These are phyloP conservation scores for Typha latifolia DNA, from an alignment of 176 grass and related monocot species.

Conservation along the genomic window DNA sequence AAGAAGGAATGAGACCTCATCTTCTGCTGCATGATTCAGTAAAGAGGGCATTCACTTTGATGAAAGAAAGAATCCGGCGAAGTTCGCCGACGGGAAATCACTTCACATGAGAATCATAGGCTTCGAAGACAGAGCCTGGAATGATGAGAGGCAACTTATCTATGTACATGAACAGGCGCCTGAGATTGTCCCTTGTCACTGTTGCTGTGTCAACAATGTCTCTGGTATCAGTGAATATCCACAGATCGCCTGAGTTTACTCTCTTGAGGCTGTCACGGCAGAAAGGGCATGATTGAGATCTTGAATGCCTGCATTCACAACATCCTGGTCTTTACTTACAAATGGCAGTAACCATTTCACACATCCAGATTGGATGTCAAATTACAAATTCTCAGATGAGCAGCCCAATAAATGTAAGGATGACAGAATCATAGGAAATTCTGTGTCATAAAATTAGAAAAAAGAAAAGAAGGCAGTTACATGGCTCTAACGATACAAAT, in stretches of 20 bases:
- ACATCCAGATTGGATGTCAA: background rate
- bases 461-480: too few species aligned
- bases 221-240: conserved; percentile 55
- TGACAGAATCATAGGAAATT: too few species aligned
- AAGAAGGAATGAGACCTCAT: conserved; percentile 16
- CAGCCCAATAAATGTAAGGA: too few species aligned
- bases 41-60: conserved; percentile 26
- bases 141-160: conserved; percentile 73
- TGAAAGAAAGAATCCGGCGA: conserved; percentile 9
- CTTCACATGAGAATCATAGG: conserved; percentile 95
- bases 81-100: conserved; percentile 18
- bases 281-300: conserved; percentile 85
- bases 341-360: background rate
- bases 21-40: conserved; percentile 51
- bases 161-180: conserved; percentile 54
- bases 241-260: conserved; percentile 70
- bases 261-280: conserved; percentile 75
- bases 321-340: background rate
- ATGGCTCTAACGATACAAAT: too few species aligned
- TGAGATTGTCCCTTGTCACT: conserved; percentile 58
- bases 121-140: conserved; percentile 55
- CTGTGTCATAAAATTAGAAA: too few species aligned
- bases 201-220: conserved; percentile 65
- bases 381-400: background rate
- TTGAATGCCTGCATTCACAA: conserved; percentile 47